phyloP scores from a whole-genome alignment of 148 eudicot genomes.

The Spergularia marina region DNA sequence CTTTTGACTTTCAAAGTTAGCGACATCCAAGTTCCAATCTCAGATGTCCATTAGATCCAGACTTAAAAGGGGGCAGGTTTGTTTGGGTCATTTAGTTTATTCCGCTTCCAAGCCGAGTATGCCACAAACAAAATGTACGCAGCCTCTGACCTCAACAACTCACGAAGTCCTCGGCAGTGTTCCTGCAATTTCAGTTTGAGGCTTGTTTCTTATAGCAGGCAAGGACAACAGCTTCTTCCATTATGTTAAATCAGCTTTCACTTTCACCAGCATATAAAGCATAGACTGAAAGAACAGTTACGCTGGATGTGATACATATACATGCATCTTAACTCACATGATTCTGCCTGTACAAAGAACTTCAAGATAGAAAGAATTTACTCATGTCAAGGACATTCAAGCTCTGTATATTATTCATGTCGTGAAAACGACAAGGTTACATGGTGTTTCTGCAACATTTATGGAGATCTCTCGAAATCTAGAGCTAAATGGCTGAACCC shows the following conservation, averaged over 20 bases:
- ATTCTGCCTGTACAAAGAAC: neutral
- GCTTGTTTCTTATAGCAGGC: too few species aligned
- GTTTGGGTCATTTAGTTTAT: neutral
- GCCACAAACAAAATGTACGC: neutral
- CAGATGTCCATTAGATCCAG: neutral
- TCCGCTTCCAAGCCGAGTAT: neutral
- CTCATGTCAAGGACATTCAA: neutral
- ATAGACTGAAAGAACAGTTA: neutral
- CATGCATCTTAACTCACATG: neutral
- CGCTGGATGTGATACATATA: neutral
- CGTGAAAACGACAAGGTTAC: neutral
- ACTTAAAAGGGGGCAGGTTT: neutral
- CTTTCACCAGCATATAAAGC: neutral
- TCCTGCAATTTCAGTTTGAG: neutral
- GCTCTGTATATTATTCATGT: too few species aligned
- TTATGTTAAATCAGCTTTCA: neutral
- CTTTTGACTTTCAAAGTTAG: neutral
- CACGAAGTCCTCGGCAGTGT: neutral
- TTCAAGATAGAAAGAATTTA: neutral
- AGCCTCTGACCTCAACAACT: neutral
- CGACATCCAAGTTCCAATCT: neutral
- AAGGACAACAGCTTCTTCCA: too few species aligned
- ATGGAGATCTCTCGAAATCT: conserved; percentile 11
- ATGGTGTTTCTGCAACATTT: neutral
- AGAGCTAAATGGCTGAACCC: neutral